Conservation (phyloP, 2,329 filamentous ascomycete genomes). For the Fusarium avenaceum region DNA sequence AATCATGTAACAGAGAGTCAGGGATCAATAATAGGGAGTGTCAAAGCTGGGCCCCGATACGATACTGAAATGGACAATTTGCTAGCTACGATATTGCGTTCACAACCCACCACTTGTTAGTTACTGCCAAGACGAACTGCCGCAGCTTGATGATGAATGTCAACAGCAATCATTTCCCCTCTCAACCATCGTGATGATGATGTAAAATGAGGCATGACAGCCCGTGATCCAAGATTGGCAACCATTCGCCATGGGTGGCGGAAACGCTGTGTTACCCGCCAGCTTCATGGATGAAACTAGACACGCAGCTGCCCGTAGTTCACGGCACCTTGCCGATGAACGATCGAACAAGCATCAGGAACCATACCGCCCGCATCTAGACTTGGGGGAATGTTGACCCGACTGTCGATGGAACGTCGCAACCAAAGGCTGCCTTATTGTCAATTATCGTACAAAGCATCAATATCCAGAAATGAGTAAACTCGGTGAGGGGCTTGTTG, state of each 20-base stretch:
- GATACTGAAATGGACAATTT: not conserved
- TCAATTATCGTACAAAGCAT: not conserved
- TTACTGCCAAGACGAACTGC: not conserved
- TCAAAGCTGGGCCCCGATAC: not conserved
- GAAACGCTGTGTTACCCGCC: slow-evolving; percentile 37
- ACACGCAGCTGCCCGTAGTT: slow-evolving; percentile 40
- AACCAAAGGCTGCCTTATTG: slow-evolving; percentile 1
- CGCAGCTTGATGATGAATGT: not conserved
- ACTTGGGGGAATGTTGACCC: not conserved
- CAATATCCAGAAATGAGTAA: not conserved
- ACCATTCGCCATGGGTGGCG: slow-evolving; percentile 18
- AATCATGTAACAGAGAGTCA: not conserved
- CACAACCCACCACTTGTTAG: not conserved
- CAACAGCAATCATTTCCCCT: not conserved
- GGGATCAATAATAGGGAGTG: not conserved
- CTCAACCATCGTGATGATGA: not conserved
- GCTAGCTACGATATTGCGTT: not conserved
- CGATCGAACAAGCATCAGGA: slow-evolving; percentile 8
- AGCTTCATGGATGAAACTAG: slow-evolving; percentile 39
- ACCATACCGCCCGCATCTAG: not conserved
- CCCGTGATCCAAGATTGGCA: slow-evolving; percentile 7
- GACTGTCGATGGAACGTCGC: slow-evolving; percentile 21
- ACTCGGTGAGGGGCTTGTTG: not conserved
- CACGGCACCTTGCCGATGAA: slow-evolving; percentile 35
- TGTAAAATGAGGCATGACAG: slow-evolving; percentile 2